A percentile compares a stretch with the other conserved stretches of the same genome.
These are phyloP conservation scores for Lanmaoa pseudosensibilis DNA, from an alignment of 768 basidiomycete species.

Conservation along the genomic window DNA sequence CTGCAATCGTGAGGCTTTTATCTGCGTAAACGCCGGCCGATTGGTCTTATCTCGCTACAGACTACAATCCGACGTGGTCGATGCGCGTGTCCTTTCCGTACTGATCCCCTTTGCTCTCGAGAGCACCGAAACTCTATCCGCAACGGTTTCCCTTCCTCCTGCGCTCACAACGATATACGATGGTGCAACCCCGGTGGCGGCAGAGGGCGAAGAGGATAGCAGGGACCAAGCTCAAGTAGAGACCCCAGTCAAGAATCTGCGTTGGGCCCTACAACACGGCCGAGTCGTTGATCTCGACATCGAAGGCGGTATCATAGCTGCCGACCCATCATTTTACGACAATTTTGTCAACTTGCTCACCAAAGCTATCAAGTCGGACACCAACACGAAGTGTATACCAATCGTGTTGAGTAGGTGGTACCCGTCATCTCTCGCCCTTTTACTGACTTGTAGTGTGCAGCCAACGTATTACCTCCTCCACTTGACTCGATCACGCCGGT, in stretches of 20 bases:
- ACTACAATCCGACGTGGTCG: conserved; percentile 16
- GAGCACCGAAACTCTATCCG: conserved; percentile 39
- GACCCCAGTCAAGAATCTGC: conserved; percentile 52
- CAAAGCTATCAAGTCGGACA: conserved; percentile 47
- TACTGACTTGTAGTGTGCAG: conserved; percentile 38
- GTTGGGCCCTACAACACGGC: conserved; percentile 64
- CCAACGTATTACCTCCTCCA: conserved; percentile 79
- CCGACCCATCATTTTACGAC: conserved; percentile 56
- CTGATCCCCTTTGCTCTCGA: conserved; percentile 62
- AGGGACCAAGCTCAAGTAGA: conserved; percentile 28
- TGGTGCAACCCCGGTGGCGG: conserved; percentile 39
- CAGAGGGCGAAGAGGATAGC: conserved; percentile 20
- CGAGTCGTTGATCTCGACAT: conserved; percentile 73
- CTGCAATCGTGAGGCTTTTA: conserved; percentile 39
- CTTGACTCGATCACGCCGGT: conserved; percentile 69
- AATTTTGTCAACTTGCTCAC: conserved; percentile 69
- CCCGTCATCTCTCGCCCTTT: not conserved
- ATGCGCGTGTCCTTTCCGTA: conserved; percentile 52
- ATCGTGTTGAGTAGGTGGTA: conserved; percentile 61
- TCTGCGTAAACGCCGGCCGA: not conserved
- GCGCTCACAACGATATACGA: conserved; percentile 59
- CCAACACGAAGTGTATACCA: conserved; percentile 42
- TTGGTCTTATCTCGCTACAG: conserved; percentile 11
- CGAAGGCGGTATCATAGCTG: conserved; percentile 46
- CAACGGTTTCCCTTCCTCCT: not conserved